phyloP scores from a whole-genome alignment of 805 yeast genomes.

The Candida dendrica region DNA sequence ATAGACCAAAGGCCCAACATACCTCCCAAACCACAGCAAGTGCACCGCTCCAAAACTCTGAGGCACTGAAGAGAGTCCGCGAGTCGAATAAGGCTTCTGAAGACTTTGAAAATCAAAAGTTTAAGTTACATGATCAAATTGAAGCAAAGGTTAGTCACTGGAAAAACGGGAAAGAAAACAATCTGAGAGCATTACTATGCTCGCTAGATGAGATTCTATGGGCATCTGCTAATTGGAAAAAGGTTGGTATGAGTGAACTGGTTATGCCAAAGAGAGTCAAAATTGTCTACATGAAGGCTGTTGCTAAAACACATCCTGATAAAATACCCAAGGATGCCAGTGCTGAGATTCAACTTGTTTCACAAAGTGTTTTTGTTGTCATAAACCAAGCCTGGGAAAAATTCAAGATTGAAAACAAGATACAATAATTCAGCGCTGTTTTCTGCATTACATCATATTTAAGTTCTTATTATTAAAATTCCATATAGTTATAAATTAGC shows the following conservation, averaged over 20 bases:
- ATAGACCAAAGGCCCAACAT: constrained; percentile 11
- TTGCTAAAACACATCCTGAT: constrained; percentile 85
- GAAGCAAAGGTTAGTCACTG: constrained; percentile 48
- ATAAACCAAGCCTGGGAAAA: constrained; percentile 87
- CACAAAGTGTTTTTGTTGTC: constrained; percentile 78
- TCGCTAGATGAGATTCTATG: constrained; percentile 62
- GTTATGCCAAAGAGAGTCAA: constrained; percentile 89
- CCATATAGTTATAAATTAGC: no score
- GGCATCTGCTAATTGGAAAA: constrained; percentile 61
- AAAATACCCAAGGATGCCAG: constrained; percentile 56
- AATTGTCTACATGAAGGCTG: constrained; percentile 79
- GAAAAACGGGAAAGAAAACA: constrained; percentile 72
- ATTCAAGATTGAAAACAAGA: constrained; percentile 54
- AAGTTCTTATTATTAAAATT: no score
- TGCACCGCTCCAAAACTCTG: constrained; percentile 14
- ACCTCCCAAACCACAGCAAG: neutral
- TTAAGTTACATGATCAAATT: constrained; percentile 56
- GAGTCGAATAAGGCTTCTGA: constrained; percentile 38
- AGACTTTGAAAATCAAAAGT: constrained; percentile 48
- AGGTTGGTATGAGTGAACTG: constrained; percentile 62
- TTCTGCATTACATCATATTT: no score
- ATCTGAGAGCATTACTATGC: constrained; percentile 69
- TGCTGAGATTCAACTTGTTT: constrained; percentile 71
- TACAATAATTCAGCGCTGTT: constrained; percentile 24
- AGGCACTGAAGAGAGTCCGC: constrained; percentile 47